Conservation (phyloP, 805 yeast species). For the Lipomyces starkeyi region DNA sequence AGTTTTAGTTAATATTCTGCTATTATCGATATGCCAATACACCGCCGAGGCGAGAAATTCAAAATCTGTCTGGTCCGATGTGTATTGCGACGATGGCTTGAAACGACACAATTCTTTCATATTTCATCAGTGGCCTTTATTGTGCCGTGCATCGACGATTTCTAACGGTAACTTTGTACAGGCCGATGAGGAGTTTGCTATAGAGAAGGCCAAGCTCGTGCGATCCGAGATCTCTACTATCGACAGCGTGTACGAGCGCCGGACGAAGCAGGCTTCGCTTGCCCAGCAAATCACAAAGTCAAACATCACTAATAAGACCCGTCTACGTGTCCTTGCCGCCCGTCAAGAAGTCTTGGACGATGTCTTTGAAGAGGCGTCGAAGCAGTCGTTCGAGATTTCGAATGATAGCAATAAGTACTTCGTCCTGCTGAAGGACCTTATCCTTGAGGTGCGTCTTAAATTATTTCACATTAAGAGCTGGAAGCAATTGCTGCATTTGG, state of each 20-base stretch:
- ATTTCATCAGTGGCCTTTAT: neutral
- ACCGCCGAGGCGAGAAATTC: no score
- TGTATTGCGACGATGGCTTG: neutral
- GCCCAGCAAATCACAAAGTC: constrained; percentile 96
- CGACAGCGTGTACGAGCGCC: constrained; percentile 77
- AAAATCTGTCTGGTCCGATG: no score
- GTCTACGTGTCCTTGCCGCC: constrained; percentile 86
- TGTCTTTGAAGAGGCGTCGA: constrained; percentile 73
- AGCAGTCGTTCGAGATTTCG: constrained; percentile 63
- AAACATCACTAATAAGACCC: constrained; percentile 91
- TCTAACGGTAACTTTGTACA: neutral
- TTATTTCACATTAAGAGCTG: neutral
- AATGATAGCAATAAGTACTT: constrained; percentile 65
- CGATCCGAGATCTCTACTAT: constrained; percentile 90
- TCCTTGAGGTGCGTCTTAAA: constrained; percentile 60
- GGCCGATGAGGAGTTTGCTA: constrained; percentile 98
- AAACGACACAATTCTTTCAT: constrained; percentile 1
- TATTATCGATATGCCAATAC: neutral
- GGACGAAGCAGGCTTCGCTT: constrained; percentile 87
- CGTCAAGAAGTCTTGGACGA: constrained; percentile 80
- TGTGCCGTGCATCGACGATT: neutral
- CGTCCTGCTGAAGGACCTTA: constrained; percentile 72
- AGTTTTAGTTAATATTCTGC: constrained; percentile 21
- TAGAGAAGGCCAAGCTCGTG: constrained; percentile 93
- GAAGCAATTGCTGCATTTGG: neutral